Evolutionary conservation across 2,329 filamentous ascomycete genomes (phyloP), one percentile per base, ranked within the genome.

Genomic region (Fusarium subglutinans): DNA sequence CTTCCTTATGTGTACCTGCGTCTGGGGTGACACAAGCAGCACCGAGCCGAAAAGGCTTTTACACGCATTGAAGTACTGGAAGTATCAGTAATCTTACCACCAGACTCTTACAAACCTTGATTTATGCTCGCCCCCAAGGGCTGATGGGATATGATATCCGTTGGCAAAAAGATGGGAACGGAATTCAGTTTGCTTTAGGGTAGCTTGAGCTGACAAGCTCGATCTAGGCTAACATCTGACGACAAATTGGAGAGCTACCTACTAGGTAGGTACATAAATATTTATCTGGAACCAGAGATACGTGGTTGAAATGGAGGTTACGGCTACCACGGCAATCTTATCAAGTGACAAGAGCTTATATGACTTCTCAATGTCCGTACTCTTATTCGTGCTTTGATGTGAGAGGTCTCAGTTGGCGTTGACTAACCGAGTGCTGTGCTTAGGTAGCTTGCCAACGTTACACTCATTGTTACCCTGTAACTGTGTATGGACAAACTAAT

Each of bases 81-180:
- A 26, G 33, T 8, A 15, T n/a, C 24, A 38, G 18, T 62, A 56
- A 35, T n/a, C 22, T 30, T 56, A 43, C 57, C 28, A 4, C 12
- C 41, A 20, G 30, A 20, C 38, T 40, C 17, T 28, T 38, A 51
- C 26, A 74, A 11, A 44, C 73, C 45, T 65, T 65, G 37, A 70
- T 70, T 50, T 60, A 61, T 33, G 51, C 33, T 30, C 60, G 26
- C 65, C 64, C 45, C 45, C 71, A 76, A 53, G 66, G 62, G 37
- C 68, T 51, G 12, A 24, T 20, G 22, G 30, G 48, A 24, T 33
- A 8, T 35, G 8, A 13, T 24, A 35, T 35, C 17, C 8, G 30
- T 35, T 20, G 48, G 30, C 30, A 51, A 30, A 51, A 35, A 35
- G 48, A 51, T 11, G 18, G 4, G n/a, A 24, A 14, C 30, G 17